Conservation (phyloP, 345 rosid genomes). For the Eucalyptus fibrosa region DNA sequence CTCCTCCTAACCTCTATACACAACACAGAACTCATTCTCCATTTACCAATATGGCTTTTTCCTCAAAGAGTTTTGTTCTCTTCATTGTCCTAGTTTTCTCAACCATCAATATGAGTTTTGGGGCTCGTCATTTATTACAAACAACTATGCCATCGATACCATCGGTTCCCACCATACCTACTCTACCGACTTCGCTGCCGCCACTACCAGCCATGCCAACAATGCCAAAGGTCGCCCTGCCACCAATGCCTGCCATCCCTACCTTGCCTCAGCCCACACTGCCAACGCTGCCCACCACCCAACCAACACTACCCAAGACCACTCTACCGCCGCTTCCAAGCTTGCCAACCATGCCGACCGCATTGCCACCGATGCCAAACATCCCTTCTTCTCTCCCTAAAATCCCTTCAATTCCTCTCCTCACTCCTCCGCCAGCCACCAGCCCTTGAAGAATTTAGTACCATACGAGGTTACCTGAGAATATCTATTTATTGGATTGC, state of each 20-base stretch:
- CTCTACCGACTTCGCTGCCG: neutral
- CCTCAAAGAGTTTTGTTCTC: neutral
- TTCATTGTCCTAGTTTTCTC: neutral
- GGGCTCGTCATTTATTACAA: neutral
- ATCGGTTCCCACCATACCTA: neutral
- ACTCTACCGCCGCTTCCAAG: neutral
- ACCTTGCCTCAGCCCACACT: neutral
- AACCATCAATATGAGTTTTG: neutral
- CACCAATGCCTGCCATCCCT: neutral
- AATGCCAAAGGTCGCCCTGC: neutral
- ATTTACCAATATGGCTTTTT: neutral
- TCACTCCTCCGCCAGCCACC: neutral
- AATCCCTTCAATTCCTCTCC: neutral
- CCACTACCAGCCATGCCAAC: neutral
- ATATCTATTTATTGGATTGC: neutral
- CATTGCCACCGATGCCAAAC: neutral
- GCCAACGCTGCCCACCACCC: neutral
- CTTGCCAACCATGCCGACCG: neutral
- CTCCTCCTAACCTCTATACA: neutral
- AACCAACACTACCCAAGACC: neutral
- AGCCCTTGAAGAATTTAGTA: neutral
- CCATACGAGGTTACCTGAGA: neutral
- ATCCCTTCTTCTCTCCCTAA: neutral
- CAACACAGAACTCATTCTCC: neutral
- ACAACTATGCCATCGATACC: neutral